phyloP scores from a whole-genome alignment of 495 filamentous ascomycete genomes.

The Talaromyces borbonicus region DNA sequence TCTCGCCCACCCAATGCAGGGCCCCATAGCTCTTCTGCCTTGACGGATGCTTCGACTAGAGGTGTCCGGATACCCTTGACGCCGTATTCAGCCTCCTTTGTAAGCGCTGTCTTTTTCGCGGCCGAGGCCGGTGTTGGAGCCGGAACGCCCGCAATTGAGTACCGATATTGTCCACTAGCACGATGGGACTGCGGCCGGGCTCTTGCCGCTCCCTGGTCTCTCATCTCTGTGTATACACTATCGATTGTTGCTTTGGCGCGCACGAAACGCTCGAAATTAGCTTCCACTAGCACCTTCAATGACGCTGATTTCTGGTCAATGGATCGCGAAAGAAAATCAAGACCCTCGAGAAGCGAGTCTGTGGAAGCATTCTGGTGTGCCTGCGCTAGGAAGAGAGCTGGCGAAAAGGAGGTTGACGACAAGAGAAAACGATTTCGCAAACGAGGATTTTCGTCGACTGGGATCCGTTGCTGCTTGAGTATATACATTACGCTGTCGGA shows the following conservation, averaged over 20 bases:
- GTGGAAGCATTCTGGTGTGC: constrained; percentile 79
- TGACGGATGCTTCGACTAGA: constrained; percentile 76
- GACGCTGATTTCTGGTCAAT: constrained; percentile 97
- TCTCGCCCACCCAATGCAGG: constrained; percentile 89
- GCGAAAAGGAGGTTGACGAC: constrained; percentile 91
- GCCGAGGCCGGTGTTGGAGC: constrained; percentile 22
- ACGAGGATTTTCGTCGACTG: constrained; percentile 73
- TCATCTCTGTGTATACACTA: constrained; percentile 97
- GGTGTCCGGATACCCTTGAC: constrained; percentile 82
- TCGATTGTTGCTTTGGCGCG: constrained; percentile 94
- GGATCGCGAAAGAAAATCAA: constrained; percentile 72
- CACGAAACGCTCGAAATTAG: constrained; percentile 96
- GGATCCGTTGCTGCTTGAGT: constrained; percentile 62
- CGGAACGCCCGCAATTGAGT: constrained; percentile 38
- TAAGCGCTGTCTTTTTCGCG: constrained; percentile 72
- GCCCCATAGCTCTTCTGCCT: constrained; percentile 95
- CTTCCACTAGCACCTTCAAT: constrained; percentile 89
- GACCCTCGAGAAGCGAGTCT: constrained; percentile 62
- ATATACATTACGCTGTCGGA: constrained; percentile 75
- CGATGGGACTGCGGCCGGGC: constrained; percentile 43
- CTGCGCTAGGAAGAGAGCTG: constrained; percentile 81
- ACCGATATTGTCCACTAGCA: constrained; percentile 52
- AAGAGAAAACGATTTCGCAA: constrained; percentile 86
- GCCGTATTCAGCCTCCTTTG: constrained; percentile 92
- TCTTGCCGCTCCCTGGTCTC: constrained; percentile 61